Evolutionary conservation across 1,139 yeast species (phyloP), one percentile per base, ranked within the genome.

Genomic region (Saccharomyces hybrid): DNA sequence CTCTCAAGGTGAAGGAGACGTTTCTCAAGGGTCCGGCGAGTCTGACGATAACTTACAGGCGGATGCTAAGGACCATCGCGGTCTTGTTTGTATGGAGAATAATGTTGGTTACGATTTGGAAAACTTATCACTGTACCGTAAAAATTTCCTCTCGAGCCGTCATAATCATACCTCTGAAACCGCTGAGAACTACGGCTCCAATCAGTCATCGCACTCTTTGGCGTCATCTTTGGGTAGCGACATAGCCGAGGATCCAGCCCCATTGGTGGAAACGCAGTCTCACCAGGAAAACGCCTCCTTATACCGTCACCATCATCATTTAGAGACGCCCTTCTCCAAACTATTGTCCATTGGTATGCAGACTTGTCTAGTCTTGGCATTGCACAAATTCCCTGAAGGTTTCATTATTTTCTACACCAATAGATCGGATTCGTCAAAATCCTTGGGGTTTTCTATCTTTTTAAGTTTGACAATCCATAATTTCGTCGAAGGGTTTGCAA

Each of bases 361-460:
- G 70, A 93, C 98, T 0, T 84, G 95, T 2, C 70, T 91, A 54
- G 98, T 96, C 0, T 82, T 93, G 41, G 81, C 96, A 0, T 73
- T 93, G 44, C 99, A 93, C 71, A 91, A 93, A 68, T 76, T 93
- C 34, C 99, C 99, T 0, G 99, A 93, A 71, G 99, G 99, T 0
- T 88, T 93, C 64, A 82, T 93, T 54, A 86, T 95, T 44, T 93
- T 58, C 47, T 69, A 66, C 51, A 68, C 72, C 19, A 69, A 68
- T 50, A 55, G 64, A 41, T 57, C 61, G 1, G 57, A 61, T 3
- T 59, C 55, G 26, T 55, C 66, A 7, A 82, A 82, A 60, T 88
- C 95, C 1, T 83, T 90, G 31, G 98, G 98, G 0, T 66, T 89
- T 34, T 80, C 88, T 16, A 88, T 93, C 11, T 91, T 93, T 64